Evolutionary conservation across 2,329 filamentous ascomycete genomes (phyloP), one percentile per base, ranked within the genome.

Genomic region (Talaromyces atroroseus): DNA sequence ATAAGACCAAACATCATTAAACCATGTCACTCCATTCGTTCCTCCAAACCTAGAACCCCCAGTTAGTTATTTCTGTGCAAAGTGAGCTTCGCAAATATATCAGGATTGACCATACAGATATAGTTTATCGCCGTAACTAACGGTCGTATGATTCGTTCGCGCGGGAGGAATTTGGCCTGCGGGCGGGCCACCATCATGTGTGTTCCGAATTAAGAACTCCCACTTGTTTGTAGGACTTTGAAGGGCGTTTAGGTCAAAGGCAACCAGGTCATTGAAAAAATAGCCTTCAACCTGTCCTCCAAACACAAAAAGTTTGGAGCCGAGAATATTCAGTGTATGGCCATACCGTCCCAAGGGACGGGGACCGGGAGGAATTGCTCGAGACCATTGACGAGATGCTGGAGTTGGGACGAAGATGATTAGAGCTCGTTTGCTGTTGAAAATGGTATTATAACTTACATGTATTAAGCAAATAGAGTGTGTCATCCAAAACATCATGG

Each of bases 331-430:
- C 60, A 99, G 75, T 0, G 94, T 95, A 71, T 99, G 94, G 5
- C 95, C 94, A 65, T 99, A 99, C 63, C 94, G 87, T 49, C 94
- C 94, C 5, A 90, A 84, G 1, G 94, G 94, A 58, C 92, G 83
- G 38, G 88, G 84, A 1, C 92, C 92, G 12, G 90, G 87, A 6
- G 95, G 94, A 47, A 96, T 82, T 44, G 94, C 92, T 71, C 92
- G 84, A 56, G 95, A 97, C 94, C 94, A 99, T 79, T 99, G 94
- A 66, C 94, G 89, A 56, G 94, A 97, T 61, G 94, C 94, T 97
- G 23, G 23, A 57, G 18, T 56, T 18, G 5, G 20, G 34, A 12
- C 3, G 14, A 32, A 49, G 18, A 26, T 12, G 45, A 32, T 48
- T 16, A 54, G 32, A 47, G 32, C 14, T 3, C 26, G 34, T 18